Evolutionary conservation across 2,329 filamentous ascomycete species (phyloP).

Genomic region (Exophiala dermatitidis): DNA sequence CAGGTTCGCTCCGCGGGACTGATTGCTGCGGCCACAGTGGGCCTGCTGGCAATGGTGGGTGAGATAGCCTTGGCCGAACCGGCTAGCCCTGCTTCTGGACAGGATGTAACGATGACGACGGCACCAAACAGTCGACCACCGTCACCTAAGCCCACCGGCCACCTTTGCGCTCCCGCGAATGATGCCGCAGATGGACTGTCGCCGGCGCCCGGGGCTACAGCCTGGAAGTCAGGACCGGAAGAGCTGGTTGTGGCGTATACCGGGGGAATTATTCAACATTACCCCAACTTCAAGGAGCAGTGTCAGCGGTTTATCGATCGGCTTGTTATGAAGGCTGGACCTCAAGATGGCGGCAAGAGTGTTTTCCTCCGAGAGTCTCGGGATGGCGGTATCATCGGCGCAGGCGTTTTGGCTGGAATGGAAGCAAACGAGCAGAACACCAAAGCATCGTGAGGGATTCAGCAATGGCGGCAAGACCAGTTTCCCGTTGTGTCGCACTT

Average conservation of each 20-base stretch:
- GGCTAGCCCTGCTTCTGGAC: slow-evolving; percentile 12
- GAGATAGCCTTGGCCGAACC: slow-evolving; percentile 46
- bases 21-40: slow-evolving; percentile 64
- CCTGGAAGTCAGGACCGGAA: slow-evolving; percentile 36
- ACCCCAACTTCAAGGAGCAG: slow-evolving; percentile 63
- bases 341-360: slow-evolving; percentile 42
- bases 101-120: slow-evolving; percentile 11
- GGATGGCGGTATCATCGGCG: slow-evolving; percentile 50
- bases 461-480: background rate
- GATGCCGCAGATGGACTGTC: slow-evolving; percentile 16
- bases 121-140: slow-evolving; percentile 14
- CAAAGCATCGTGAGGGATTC: background rate
- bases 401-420: slow-evolving; percentile 49
- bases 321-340: slow-evolving; percentile 42
- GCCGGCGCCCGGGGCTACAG: slow-evolving; percentile 24
- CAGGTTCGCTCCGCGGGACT: slow-evolving; percentile 66
- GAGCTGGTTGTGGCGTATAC: slow-evolving; percentile 73
- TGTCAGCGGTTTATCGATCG: slow-evolving; percentile 62
- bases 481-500: background rate
- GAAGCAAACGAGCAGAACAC: slow-evolving; percentile 21
- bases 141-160: slow-evolving; percentile 12
- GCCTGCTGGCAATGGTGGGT: slow-evolving; percentile 59
- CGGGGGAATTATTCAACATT: slow-evolving; percentile 71
- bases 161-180: slow-evolving; percentile 5
- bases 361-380: slow-evolving; percentile 47